phyloP scores from a whole-genome alignment of 345 rosid species.

The Bretschneidera sinensis region DNA sequence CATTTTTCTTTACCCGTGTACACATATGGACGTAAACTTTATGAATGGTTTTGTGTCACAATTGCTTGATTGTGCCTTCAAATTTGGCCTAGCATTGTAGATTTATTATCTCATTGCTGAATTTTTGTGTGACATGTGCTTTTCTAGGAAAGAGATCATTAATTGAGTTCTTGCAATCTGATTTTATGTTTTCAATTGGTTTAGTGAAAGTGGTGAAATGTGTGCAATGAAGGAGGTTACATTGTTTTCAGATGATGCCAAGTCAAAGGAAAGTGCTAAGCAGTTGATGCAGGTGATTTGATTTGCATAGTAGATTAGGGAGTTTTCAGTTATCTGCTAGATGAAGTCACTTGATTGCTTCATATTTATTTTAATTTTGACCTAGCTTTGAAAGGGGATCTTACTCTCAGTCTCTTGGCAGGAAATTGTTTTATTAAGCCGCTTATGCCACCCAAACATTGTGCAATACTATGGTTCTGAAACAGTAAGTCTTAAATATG shows the following conservation, averaged over 20 bases:
- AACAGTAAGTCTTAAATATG: constrained; percentile 31
- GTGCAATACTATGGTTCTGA: constrained; percentile 80
- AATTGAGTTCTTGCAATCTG: constrained; percentile 7
- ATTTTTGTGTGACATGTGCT: neutral
- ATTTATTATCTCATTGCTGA: neutral
- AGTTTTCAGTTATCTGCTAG: constrained; percentile 2
- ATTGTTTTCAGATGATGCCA: constrained; percentile 55
- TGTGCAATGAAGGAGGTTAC: constrained; percentile 69
- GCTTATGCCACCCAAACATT: constrained; percentile 64
- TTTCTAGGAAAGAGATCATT: neutral
- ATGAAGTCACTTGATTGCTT: neutral
- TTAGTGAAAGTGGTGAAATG: constrained; percentile 62
- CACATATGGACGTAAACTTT: neutral
- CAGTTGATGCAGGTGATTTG: constrained; percentile 52
- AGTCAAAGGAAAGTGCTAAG: constrained; percentile 61
- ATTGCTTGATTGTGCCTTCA: neutral
- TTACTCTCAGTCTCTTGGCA: constrained; percentile 21
- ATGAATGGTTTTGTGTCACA: neutral
- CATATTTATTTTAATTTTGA: neutral
- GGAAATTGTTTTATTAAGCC: constrained; percentile 68
- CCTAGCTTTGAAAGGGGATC: constrained; percentile 3
- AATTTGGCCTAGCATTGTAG: neutral
- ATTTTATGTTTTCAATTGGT: constrained; percentile 7
- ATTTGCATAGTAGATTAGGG: neutral
- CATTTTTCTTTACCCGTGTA: neutral